Conservation (phyloP, 495 filamentous ascomycete species). For the Cladorrhinum samala region DNA sequence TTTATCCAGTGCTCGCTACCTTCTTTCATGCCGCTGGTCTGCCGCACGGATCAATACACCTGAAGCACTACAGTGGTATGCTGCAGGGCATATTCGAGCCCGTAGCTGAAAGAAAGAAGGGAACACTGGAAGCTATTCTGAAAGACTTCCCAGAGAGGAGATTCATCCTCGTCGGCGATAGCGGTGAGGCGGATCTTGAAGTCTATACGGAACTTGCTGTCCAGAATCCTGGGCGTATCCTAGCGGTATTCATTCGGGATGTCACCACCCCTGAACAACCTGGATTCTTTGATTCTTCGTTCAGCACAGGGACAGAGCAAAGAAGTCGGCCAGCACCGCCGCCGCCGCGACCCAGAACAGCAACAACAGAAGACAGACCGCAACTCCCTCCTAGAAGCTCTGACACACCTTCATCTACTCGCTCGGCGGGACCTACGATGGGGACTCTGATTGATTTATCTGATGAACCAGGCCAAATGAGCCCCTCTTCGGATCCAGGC, state of each 20-base stretch:
- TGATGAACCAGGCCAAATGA: constrained; percentile 41
- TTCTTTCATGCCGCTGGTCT: constrained; percentile 77
- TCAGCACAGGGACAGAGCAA: constrained; percentile 24
- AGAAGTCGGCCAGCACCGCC: constrained; percentile 16
- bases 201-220: constrained; percentile 92
- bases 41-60: constrained; percentile 80
- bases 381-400: constrained; percentile 32
- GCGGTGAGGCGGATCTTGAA: constrained; percentile 92
- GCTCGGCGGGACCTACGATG: constrained; percentile 33
- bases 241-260: constrained; percentile 86
- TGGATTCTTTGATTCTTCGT: constrained; percentile 72
- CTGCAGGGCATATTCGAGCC: constrained; percentile 97
- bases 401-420: constrained; percentile 15
- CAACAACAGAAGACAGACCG: constrained; percentile 21
- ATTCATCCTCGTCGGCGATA: constrained; percentile 91
- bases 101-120: constrained; percentile 88
- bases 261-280: constrained; percentile 67
- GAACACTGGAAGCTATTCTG: constrained; percentile 75
- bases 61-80: constrained; percentile 95
- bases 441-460: constrained; percentile 61
- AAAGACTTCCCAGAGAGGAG: constrained; percentile 82
- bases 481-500: constrained; percentile 8
- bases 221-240: constrained; percentile 71
- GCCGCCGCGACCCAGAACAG: constrained; percentile 19
- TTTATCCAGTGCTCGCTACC: constrained; percentile 78